Evolutionary conservation across 139 green algal genomes (phyloP).

Genomic region (Chlamydomonas sphaeroides): DNA sequence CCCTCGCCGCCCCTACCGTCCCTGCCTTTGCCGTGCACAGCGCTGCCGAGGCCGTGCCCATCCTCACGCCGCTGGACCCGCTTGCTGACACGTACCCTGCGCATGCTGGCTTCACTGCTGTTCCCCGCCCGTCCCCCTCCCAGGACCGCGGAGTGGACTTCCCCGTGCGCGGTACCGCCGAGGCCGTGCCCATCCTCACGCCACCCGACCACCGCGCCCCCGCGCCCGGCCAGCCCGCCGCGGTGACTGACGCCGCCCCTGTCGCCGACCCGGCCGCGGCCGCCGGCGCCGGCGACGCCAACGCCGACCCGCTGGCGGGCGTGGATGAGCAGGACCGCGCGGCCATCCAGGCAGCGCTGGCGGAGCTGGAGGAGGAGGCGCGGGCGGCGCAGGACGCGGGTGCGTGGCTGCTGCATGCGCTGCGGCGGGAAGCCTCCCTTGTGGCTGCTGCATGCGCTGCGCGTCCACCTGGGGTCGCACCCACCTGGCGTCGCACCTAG

Average conservation of each 20-base stretch:
- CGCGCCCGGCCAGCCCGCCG: background rate
- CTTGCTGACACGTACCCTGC: too few relatives aligned
- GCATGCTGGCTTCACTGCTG: too few relatives aligned
- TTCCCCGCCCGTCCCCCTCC: background rate
- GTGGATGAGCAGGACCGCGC: conserved; percentile 44
- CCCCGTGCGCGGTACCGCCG: conserved; percentile 40
- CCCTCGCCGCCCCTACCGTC: too few relatives aligned
- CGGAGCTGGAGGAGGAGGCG: conserved; percentile 35
- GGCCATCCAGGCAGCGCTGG: conserved; percentile 39
- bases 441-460: too few relatives aligned
- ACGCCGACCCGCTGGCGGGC: conserved; percentile 24
- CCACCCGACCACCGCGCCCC: background rate
- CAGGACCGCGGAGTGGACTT: conserved; percentile 64
- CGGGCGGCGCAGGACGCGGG: conserved; percentile 23
- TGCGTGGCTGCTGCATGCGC: too few relatives aligned
- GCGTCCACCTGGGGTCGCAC: too few relatives aligned
- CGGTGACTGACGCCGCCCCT: background rate
- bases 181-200: conserved; percentile 49
- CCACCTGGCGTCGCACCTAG: too few relatives aligned
- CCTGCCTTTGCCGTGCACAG: conserved; percentile 59
- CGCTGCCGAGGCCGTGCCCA: conserved; percentile 31
- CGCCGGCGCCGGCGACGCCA: background rate
- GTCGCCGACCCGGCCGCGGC: background rate
- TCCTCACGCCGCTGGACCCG: conserved; percentile 42
- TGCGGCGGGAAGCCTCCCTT: too few relatives aligned